These are phyloP conservation scores for Begonia peltatifolia DNA, from an alignment of 306 rosid genomes.

Conservation along the genomic window DNA sequence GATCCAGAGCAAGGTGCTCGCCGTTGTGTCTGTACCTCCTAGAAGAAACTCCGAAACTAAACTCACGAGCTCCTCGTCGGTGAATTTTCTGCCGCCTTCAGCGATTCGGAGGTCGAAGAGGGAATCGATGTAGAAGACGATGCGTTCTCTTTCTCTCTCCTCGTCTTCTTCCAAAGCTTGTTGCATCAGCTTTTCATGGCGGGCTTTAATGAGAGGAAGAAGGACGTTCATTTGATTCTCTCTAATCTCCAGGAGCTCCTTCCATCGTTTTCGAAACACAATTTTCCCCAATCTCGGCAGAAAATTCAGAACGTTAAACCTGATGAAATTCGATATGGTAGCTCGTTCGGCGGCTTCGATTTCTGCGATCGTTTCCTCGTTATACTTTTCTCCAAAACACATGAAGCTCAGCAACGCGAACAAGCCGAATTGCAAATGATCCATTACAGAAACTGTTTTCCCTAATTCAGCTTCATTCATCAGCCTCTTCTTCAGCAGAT, in stretches of 20 bases:
- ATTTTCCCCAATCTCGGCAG: conserved; percentile 24
- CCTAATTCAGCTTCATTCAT: conserved; percentile 6
- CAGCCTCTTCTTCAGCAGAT: conserved; percentile 8
- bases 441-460: conserved; percentile 9
- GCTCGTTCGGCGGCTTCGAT: conserved; percentile 15
- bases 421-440: conserved; percentile 16
- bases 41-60: conserved; percentile 30
- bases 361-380: conserved; percentile 5
- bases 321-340: conserved; percentile 18
- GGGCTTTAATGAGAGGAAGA: conserved; percentile 36
- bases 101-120: conserved; percentile 25
- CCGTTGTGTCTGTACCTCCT: conserved; percentile 42
- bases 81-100: conserved; percentile 11
- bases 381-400: conserved; percentile 29
- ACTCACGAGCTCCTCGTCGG: conserved; percentile 31
- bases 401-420: conserved; percentile 19
- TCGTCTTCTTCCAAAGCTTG: not conserved
- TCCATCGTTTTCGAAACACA: conserved; percentile 26
- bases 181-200: conserved; percentile 1
- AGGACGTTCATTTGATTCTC: conserved; percentile 14
- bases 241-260: conserved; percentile 19
- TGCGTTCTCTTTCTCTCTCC: not conserved
- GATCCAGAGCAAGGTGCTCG: conserved; percentile 25
- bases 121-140: conserved; percentile 30
- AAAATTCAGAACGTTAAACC: conserved; percentile 29